Evolutionary conservation across 192 early-diverging fungal genomes (phyloP), one percentile per base, ranked within the genome.

Genomic region (Pecoramyces ruminantium): DNA sequence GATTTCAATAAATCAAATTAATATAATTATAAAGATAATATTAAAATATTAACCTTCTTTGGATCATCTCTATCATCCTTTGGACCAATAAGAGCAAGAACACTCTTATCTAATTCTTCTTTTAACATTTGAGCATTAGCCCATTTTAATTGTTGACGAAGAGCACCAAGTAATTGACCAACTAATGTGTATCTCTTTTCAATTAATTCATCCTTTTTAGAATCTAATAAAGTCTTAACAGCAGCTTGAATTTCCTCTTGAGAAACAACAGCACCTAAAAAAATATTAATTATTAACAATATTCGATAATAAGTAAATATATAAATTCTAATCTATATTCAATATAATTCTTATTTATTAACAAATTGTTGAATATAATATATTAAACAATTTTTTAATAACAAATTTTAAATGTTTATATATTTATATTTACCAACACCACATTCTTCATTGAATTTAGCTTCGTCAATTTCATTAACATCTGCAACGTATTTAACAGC

Each of bases 1-100:
- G n/a, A n/a, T n/a, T n/a, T n/a, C n/a, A n/a, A n/a, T n/a, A n/a
- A n/a, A n/a, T n/a, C n/a, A n/a, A n/a, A n/a, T n/a, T n/a, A n/a
- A n/a, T n/a, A n/a, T n/a, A n/a, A n/a, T n/a, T n/a, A n/a, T n/a
- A n/a, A n/a, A n/a, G n/a, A n/a, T n/a, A n/a, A n/a, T n/a, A n/a
- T n/a, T n/a, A n/a, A n/a, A n/a, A n/a, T n/a, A 83, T 91, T 88
- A 78, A 83, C 81, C 34, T 83, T 79, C 51, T 89, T 89, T 29
- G 89, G 89, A 80, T 91, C 88, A 85, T 98, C 97, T 77, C 97
- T 92, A 84, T 98, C 97, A 85, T 98, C 97, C 86, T 98, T 98
- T 83, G 96, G 96, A n/a, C 98, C 98, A 79, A 99, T 87, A n/a
- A 93, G 82, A 25, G 92, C 91, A 28, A 93, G 84, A 77, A 94